A percentile compares a stretch with the other conserved stretches of the same genome.
phyloP scores from a whole-genome alignment of 306 rosid genomes.

The Datisca glomerata region DNA sequence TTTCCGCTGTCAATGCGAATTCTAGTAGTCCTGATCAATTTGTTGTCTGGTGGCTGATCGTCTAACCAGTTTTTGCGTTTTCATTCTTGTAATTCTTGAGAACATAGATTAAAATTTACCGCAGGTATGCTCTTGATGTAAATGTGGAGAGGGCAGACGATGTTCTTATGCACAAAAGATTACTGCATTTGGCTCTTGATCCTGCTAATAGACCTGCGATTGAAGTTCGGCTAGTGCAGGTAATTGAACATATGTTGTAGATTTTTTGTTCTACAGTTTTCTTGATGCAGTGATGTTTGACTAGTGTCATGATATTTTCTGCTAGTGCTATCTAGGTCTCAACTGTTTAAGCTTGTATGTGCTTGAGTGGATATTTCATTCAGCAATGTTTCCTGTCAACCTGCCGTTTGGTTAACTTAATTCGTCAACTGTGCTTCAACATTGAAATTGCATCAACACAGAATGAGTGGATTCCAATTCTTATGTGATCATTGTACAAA shows the following conservation, averaged over 20 bases:
- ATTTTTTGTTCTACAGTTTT: too few relatives aligned
- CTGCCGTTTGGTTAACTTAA: not conserved
- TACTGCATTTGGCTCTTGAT: constrained; percentile 76
- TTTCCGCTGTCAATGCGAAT: not conserved
- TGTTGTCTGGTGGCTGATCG: not conserved
- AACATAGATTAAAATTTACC: constrained; percentile 19
- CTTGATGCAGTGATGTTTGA: too few relatives aligned
- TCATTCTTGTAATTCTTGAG: not conserved
- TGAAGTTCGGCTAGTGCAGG: constrained; percentile 97
- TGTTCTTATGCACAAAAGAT: constrained; percentile 89
- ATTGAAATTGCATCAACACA: too few relatives aligned
- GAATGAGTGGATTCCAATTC: too few relatives aligned
- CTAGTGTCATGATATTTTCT: too few relatives aligned
- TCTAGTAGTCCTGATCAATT: constrained; percentile 3
- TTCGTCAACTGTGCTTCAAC: constrained; percentile 5
- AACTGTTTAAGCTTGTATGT: too few relatives aligned
- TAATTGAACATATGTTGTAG: too few relatives aligned
- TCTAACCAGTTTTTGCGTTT: constrained; percentile 5
- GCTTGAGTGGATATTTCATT: too few relatives aligned
- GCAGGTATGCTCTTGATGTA: constrained; percentile 91
- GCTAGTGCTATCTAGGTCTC: too few relatives aligned
- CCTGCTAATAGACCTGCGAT: constrained; percentile 84
- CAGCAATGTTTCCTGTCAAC: not conserved
- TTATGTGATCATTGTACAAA: constrained; percentile 2
- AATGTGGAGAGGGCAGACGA: constrained; percentile 94